phyloP scores from a whole-genome alignment of 306 rosid species.

The Styphnolobium japonicum region DNA sequence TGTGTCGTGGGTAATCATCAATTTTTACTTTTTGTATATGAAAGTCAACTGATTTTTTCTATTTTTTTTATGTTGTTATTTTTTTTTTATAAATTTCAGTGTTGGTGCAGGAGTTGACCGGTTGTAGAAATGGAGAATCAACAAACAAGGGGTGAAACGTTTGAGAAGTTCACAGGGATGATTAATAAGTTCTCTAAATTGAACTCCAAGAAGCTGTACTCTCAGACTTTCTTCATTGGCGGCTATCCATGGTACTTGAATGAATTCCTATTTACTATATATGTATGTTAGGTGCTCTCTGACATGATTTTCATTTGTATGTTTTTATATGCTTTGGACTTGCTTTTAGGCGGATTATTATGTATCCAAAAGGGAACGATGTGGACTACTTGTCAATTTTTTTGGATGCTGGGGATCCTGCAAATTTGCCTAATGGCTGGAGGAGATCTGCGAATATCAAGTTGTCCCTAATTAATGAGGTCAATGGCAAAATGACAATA shows the following conservation, averaged over 20 bases:
- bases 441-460: constrained; percentile 30
- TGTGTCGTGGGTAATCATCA: neutral
- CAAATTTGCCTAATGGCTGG: constrained; percentile 48
- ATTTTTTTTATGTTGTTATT: too few relatives aligned
- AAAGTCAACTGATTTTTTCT: neutral
- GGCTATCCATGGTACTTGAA: constrained; percentile 4
- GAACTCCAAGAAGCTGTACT: neutral
- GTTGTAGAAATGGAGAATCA: neutral
- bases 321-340: constrained; percentile 3
- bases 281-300: neutral
- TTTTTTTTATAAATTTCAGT: too few relatives aligned
- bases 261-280: neutral
- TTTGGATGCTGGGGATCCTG: constrained; percentile 58
- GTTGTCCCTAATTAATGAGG: constrained; percentile 56
- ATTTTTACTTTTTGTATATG: neutral
- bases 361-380: neutral
- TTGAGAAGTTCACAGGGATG: neutral
- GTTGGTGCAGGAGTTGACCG: neutral
- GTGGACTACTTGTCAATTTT: constrained; percentile 52
- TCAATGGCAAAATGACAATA: constrained; percentile 36
- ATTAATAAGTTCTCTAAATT: constrained; percentile 16
- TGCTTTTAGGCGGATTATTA: constrained; percentile 54
- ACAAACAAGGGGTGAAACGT: neutral
- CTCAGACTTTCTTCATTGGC: neutral
- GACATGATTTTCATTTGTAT: neutral